Conservation (phyloP, 2,329 filamentous ascomycete species). For the Monilinia fructicola region DNA sequence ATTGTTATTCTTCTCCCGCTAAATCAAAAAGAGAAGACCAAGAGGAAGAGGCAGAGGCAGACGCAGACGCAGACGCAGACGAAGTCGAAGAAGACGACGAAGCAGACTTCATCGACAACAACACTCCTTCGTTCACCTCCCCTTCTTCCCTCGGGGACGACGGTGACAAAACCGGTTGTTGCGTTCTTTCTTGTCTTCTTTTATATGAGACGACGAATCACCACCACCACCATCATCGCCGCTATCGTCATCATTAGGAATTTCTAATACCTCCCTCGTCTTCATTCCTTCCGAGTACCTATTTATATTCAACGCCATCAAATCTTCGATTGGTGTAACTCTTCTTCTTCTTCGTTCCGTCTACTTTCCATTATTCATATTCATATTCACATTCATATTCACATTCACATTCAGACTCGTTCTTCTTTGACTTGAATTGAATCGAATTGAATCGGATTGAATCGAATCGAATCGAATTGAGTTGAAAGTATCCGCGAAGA, state of each 20-base stretch:
- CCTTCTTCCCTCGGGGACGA: constrained; percentile 3
- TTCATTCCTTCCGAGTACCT: not conserved
- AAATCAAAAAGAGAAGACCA: not conserved
- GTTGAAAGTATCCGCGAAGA: no score
- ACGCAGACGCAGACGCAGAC: no score
- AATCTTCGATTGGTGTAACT: not conserved
- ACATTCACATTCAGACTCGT: no score
- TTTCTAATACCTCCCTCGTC: no score
- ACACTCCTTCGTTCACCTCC: constrained; percentile 4
- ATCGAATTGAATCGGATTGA: no score
- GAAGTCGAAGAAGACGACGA: no score
- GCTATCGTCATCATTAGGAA: no score
- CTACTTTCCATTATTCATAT: not conserved
- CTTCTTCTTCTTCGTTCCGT: not conserved
- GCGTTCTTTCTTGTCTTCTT: not conserved
- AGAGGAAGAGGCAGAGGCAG: no score
- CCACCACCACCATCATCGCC: no score
- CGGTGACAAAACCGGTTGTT: constrained; percentile 4
- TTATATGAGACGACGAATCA: not conserved
- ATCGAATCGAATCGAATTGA: not conserved
- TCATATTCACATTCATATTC: no score
- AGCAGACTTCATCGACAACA: not conserved
- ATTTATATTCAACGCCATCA: no score
- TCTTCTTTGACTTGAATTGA: constrained; percentile 6
- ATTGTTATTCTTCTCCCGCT: not conserved